phyloP scores from a whole-genome alignment of 192 early-diverging fungal genomes.

The Coemansia sp. region DNA sequence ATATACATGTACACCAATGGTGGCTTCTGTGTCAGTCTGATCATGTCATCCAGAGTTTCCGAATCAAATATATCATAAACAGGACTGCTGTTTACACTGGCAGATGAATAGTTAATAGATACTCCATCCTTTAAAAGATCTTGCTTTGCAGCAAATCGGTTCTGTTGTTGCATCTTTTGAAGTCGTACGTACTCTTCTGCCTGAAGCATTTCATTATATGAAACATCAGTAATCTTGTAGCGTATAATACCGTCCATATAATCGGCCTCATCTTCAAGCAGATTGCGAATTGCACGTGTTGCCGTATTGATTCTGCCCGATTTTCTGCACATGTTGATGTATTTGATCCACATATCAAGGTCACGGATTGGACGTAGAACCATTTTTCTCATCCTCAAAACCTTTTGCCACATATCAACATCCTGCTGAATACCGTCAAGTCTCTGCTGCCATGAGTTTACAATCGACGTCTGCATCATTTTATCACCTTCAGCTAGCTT shows the following conservation, averaged over 20 bases:
- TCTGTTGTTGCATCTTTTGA: constrained; percentile 3
- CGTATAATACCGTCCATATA: constrained; percentile 36
- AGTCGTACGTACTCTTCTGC: constrained; percentile 16
- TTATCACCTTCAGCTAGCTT: constrained; percentile 75
- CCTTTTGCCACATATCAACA: constrained; percentile 92
- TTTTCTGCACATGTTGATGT: constrained; percentile 89
- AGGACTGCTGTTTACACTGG: not conserved
- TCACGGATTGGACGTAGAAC: constrained; percentile 87
- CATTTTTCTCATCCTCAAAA: constrained; percentile 78
- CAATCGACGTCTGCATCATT: constrained; percentile 67
- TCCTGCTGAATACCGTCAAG: constrained; percentile 84
- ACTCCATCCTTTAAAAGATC: not conserved
- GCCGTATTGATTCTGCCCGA: constrained; percentile 75
- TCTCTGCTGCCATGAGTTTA: constrained; percentile 81
- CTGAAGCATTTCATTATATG: constrained; percentile 1
- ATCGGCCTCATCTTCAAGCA: constrained; percentile 62
- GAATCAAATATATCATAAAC: not conserved
- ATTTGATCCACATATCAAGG: constrained; percentile 93
- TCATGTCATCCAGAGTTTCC: constrained; percentile 7
- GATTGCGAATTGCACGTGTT: constrained; percentile 69
- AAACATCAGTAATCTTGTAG: not conserved
- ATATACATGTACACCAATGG: constrained; percentile 77
- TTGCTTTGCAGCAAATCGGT: not conserved
- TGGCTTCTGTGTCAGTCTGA: constrained; percentile 31
- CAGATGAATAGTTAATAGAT: not conserved